Base-by-base conservation (phyloP, 106 monocot species). In the Amphibolis antarctica region DNA sequence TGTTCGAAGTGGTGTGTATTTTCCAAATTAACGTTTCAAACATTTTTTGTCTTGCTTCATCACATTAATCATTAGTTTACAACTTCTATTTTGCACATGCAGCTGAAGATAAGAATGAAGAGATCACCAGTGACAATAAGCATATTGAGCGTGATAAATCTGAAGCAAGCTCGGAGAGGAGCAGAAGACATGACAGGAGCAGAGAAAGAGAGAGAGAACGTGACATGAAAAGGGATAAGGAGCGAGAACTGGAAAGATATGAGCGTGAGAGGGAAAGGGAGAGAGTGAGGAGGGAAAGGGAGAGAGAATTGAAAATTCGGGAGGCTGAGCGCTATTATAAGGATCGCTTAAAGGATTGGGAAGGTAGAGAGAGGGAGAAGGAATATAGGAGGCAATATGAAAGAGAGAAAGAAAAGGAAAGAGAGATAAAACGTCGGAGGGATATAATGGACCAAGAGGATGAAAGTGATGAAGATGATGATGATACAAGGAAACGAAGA, bases 301-400 rank as follows among this genome's bases (percentile, higher is more conserved):
- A 87, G 24, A 75, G 86, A 43, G 96, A 90, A 4, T 19, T 71
- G 70, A 90, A 76, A 76, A 60, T 78, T 19, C 73, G 82, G 48
- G 90, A 90, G 60, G 71, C 69, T 46, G 96, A 90, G 36, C 85
- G 86, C 9, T 21, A 79, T 14, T 87, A 86, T 50, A 90, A 78
- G 63, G 86, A 86, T 1, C 80, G 86, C 27, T n/a, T 98, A 23
- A 98, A 81, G 75, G 90, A 90, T 6, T 90, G 90, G 96, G 96
- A 90, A 75, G 78, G 63, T 65, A 84, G 90, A 66, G 96, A 98
- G 56, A 84, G 90, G 68, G 96, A 98, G 54, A 86, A 78, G 69
- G 96, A 98, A 65, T 71, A 78, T 58, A 82, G 81, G n/a, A 54
- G 80, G 27, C 72, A 76, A 27, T 50, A 78, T 53, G 86, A 90